These are phyloP conservation scores for Stevia rebaudiana DNA, from an alignment of 140 eudicot species.

Conservation along the genomic window DNA sequence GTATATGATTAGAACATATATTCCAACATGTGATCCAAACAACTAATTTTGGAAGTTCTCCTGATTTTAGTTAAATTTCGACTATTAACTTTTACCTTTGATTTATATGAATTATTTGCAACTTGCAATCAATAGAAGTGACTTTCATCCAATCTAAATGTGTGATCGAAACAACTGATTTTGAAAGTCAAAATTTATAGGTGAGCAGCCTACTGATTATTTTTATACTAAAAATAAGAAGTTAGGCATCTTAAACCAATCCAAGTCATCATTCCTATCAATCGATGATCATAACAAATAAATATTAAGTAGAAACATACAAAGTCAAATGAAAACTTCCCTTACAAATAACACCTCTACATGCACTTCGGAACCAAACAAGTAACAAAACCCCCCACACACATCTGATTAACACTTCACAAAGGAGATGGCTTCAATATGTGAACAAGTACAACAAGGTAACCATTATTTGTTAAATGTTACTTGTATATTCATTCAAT, in stretches of 20 bases:
- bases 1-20: too few relatives aligned
- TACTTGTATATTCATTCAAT: not conserved
- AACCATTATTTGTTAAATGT: not conserved
- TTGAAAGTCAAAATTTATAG: too few relatives aligned
- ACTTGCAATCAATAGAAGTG: too few relatives aligned
- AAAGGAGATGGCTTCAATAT: constrained; percentile 8
- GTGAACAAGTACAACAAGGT: constrained; percentile 17
- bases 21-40: too few relatives aligned
- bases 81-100: too few relatives aligned
- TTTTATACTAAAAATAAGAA: not conserved
- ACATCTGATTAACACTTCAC: not conserved
- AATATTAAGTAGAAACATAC: too few relatives aligned
- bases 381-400: not conserved
- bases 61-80: too few relatives aligned
- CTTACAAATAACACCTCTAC: not conserved
- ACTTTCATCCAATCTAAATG: too few relatives aligned
- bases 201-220: too few relatives aligned
- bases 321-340: not conserved
- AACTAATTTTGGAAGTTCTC: too few relatives aligned
- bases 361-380: not conserved
- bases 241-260: not conserved
- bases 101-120: too few relatives aligned
- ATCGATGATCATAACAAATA: not conserved
- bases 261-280: not conserved
- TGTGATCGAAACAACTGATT: too few relatives aligned